Base-by-base conservation (phyloP, 306 rosid species). In the Acmispon strigosus region DNA sequence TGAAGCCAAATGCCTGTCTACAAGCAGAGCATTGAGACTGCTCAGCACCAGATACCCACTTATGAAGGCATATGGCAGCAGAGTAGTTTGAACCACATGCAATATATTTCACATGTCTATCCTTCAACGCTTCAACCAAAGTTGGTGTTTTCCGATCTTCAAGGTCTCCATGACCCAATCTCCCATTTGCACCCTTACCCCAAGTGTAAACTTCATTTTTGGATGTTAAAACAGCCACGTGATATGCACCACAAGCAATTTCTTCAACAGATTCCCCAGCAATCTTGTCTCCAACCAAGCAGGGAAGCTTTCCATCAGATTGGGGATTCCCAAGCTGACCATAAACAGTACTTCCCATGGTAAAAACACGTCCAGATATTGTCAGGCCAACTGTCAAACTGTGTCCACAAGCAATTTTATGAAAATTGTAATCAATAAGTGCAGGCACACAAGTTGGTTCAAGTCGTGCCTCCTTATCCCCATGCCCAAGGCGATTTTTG, bases 151-250 rank as follows among this genome's bases (percentile, higher is more conserved):
- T 95, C 43, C 96, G 82, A 95, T 95, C 99, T 85, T 91, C 99
- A 66, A 88, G 18, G 72, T 94, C 99, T 29, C 99, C 99, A 66
- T 95, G 99, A 73, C 99, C 99, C 82, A 95, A 82, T 82, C 99
- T 89, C 75, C 99, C 99, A 82, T 91, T 95, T 66, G 97, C 96
- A 72, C 99, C 99, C 84, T 95, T 95, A 57, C 99, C 99, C 99
- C 99, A 95, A 2, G 99, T 95, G 81, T 80, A 95, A 83, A 95
- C 96, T 85, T 95, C 99, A 91, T 95, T 91, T 83, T 82, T 78
- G 45, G 95, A 85, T 34, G 97, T 95, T 68, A 95, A 82, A 47
- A 87, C 89, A 37, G 94, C 96, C 44, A 95, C 91, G 80, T 95
- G 97, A 87, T 95, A 95, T 15, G 97, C 92, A 82, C 99, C 99